Evolutionary conservation across 371 early-diverging fungal species (phyloP), one percentile per base, ranked within the genome.

Genomic region (Thermomucor indicae-seudaticae): DNA sequence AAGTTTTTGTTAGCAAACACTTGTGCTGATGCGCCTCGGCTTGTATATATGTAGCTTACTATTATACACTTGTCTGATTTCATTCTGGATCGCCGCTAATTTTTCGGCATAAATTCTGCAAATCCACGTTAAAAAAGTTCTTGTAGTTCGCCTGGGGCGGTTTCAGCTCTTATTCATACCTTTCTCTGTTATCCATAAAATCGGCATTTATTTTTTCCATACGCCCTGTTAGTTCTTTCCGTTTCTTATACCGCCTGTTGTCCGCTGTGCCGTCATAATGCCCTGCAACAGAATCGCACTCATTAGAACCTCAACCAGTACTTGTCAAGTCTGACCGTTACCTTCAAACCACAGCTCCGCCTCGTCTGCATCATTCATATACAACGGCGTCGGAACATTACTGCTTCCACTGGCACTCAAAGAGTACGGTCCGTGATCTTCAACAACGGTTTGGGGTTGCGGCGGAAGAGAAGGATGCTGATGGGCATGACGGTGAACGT

Each of bases 141-240:
- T 27, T 19, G 11, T 24, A 27, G 25, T 28, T 25, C 17, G 1
- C n/a, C 11, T 41, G 29, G n/a, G n/a, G n/a, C n/a, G n/a, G n/a
- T 46, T 45, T 25, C 49, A 34, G 38, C 44, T 43, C 17, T 28
- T 30, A 29, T 42, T 30, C 27, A 22, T 62, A 75, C 75, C 65
- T 51, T 49, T 70, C 64, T 45, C 45, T 66, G 24, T 63, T 70
- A n/a, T 69, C 56, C 50, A 64, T 54, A 53, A 71, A 75, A 22
- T 70, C 71, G 20, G 46, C 28, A 47, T 75, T 64, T 37, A 75
- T 53, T 30, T 60, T 55, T 43, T 71, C 67, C 50, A 75, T 59
- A 19, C 64, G 61, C 16, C 37, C 29, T 14, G 55, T 54, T 32
- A 65, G 56, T 43, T 75, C 75, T 49, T 66, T 70, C 53, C 60